Conservation (phyloP, 306 rosid genomes). For the Quercus dentata region DNA sequence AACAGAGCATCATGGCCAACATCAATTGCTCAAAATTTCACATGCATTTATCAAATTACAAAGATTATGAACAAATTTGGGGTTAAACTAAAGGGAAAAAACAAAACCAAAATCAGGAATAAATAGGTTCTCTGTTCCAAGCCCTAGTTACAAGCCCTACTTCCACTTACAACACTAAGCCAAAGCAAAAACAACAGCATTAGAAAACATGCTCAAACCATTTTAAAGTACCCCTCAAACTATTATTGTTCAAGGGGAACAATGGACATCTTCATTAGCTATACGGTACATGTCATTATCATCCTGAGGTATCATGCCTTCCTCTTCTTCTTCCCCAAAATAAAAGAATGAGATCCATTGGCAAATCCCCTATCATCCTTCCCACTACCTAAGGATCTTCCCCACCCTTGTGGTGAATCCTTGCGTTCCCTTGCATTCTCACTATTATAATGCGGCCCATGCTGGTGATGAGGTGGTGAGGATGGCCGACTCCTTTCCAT, state of each 20-base stretch:
- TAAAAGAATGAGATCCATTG: constrained; percentile 25
- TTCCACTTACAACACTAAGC: constrained; percentile 22
- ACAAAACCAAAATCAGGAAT: too few relatives aligned
- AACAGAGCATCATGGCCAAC: too few relatives aligned
- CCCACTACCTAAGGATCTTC: constrained; percentile 9
- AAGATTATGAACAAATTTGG: too few relatives aligned
- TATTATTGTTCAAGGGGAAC: not conserved
- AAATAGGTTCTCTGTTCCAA: too few relatives aligned
- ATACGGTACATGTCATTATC: constrained; percentile 12
- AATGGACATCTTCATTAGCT: constrained; percentile 12
- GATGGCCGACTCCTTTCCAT: constrained; percentile 37
- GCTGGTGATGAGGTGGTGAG: constrained; percentile 18
- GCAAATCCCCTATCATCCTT: constrained; percentile 17
- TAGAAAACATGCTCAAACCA: not conserved
- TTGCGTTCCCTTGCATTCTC: constrained; percentile 16
- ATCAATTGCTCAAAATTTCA: too few relatives aligned
- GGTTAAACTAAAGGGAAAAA: too few relatives aligned
- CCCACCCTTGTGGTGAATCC: constrained; percentile 31
- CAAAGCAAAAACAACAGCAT: constrained; percentile 11
- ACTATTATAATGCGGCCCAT: not conserved
- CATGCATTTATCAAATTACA: too few relatives aligned
- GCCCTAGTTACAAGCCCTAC: constrained; percentile 26
- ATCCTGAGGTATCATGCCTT: constrained; percentile 63
- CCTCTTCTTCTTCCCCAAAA: constrained; percentile 68
- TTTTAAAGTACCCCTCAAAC: not conserved